Percentiles rank a stretch among this genome's conserved stretches.
These are phyloP conservation scores for Fusarium sororula DNA, from an alignment of 2,329 filamentous ascomycete species.

Conservation along the genomic window DNA sequence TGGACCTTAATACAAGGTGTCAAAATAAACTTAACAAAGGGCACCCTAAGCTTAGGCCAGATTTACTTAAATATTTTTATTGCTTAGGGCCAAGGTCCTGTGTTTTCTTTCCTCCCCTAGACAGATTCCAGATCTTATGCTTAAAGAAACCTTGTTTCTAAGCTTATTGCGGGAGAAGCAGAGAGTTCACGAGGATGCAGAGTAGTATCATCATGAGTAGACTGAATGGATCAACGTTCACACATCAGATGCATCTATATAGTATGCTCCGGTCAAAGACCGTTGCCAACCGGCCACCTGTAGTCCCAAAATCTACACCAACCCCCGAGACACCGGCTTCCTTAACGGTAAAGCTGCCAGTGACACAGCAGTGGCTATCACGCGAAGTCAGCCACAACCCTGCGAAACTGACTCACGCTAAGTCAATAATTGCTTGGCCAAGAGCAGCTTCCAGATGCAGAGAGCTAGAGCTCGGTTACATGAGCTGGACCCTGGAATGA, in stretches of 20 bases:
- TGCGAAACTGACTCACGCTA: slow-evolving; percentile 37
- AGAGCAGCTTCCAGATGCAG: slow-evolving; percentile 5
- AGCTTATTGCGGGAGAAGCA: neutral
- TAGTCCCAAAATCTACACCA: slow-evolving; percentile 23
- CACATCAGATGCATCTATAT: neutral
- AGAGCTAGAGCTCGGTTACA: slow-evolving; percentile 18
- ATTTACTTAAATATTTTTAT: too few relatives aligned
- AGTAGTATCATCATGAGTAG: too few relatives aligned
- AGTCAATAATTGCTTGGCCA: slow-evolving; percentile 8
- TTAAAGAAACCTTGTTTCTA: neutral
- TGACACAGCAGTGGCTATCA: slow-evolving; percentile 8
- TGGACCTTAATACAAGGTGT: too few relatives aligned
- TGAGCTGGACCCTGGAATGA: slow-evolving; percentile 3
- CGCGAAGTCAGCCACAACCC: slow-evolving; percentile 11
- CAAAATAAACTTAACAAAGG: too few relatives aligned
- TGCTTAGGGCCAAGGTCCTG: too few relatives aligned
- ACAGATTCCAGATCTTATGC: neutral
- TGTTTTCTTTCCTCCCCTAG: too few relatives aligned
- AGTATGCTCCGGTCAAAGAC: neutral
- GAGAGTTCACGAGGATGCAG: neutral
- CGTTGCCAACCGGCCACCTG: slow-evolving; percentile 19
- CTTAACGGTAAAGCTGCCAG: neutral
- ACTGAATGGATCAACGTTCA: neutral
- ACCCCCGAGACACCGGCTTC: slow-evolving; percentile 21
- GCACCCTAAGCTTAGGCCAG: too few relatives aligned